Percentiles rank a stretch among this genome's conserved stretches.
phyloP scores from a whole-genome alignment of 345 rosid genomes.

The Heritiera fomes region DNA sequence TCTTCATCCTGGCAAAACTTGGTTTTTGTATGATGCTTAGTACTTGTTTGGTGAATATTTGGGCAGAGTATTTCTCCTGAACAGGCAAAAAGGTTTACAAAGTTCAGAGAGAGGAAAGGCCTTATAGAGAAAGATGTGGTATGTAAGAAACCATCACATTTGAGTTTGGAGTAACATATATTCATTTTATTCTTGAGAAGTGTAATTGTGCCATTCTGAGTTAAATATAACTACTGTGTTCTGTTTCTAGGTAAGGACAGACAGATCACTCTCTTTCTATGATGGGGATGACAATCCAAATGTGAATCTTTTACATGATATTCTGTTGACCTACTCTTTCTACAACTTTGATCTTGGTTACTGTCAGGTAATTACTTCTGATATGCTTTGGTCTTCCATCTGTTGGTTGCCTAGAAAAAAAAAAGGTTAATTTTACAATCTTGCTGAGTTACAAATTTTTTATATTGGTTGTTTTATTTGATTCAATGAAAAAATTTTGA shows the following conservation, averaged over 20 bases:
- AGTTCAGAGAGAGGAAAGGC: slow-evolving; percentile 92
- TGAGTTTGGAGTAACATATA: not conserved
- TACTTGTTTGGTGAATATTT: slow-evolving; percentile 18
- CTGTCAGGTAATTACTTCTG: slow-evolving; percentile 74
- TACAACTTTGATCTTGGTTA: slow-evolving; percentile 98
- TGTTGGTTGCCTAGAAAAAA: not conserved
- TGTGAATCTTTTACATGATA: slow-evolving; percentile 76
- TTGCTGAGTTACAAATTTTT: not conserved
- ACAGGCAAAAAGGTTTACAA: slow-evolving; percentile 92
- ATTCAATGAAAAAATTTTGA: not conserved
- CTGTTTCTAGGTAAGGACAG: slow-evolving; percentile 84
- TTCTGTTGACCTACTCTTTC: slow-evolving; percentile 86
- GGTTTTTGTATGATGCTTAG: not conserved
- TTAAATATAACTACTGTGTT: slow-evolving; percentile 1
- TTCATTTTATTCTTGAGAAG: slow-evolving; percentile 2
- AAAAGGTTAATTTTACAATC: not conserved
- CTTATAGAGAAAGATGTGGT: slow-evolving; percentile 97
- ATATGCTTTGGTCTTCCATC: not conserved
- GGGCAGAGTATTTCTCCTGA: slow-evolving; percentile 85
- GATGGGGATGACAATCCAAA: slow-evolving; percentile 93
- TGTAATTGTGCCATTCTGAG: not conserved
- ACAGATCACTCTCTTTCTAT: slow-evolving; percentile 70
- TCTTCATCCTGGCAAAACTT: not conserved
- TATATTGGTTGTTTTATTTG: not conserved
- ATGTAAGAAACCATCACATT: slow-evolving; percentile 30